These are phyloP conservation scores for Cadophora malorum DNA, from an alignment of 2,329 filamentous ascomycete species.

Conservation along the genomic window DNA sequence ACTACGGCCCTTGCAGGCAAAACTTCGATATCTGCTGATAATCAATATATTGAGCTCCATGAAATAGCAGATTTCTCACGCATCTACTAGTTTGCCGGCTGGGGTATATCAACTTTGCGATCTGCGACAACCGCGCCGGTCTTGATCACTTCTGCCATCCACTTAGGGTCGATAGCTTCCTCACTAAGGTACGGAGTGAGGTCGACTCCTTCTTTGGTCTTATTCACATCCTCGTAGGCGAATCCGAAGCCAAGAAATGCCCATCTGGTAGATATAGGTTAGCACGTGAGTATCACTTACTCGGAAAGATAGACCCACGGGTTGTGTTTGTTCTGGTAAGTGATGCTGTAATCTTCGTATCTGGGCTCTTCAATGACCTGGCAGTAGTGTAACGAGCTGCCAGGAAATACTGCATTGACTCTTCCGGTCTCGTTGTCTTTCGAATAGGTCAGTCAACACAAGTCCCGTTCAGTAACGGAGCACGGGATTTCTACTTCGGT, in stretches of 20 bases:
- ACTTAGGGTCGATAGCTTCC: conserved; percentile 46
- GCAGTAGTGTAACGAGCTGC: conserved; percentile 56
- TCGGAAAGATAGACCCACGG: conserved; percentile 24
- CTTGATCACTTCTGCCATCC: conserved; percentile 42
- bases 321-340: conserved; percentile 44
- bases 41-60: neutral
- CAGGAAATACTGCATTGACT: conserved; percentile 57
- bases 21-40: conserved; percentile 19
- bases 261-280: conserved; percentile 36
- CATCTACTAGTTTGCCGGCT: neutral
- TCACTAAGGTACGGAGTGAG: conserved; percentile 45
- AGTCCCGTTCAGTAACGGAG: neutral
- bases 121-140: conserved; percentile 29
- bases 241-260: conserved; percentile 46
- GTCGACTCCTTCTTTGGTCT: conserved; percentile 33
- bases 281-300: neutral
- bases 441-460: neutral
- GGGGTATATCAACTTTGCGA: conserved; percentile 2
- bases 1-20: conserved; percentile 30
- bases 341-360: conserved; percentile 54
- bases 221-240: conserved; percentile 40
- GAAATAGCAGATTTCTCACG: neutral
- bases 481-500: conserved; percentile 33
- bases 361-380: conserved; percentile 50
- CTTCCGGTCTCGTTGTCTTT: conserved; percentile 52